Base-by-base conservation (phyloP, 306 rosid genomes). In the Vigna hirtella region DNA sequence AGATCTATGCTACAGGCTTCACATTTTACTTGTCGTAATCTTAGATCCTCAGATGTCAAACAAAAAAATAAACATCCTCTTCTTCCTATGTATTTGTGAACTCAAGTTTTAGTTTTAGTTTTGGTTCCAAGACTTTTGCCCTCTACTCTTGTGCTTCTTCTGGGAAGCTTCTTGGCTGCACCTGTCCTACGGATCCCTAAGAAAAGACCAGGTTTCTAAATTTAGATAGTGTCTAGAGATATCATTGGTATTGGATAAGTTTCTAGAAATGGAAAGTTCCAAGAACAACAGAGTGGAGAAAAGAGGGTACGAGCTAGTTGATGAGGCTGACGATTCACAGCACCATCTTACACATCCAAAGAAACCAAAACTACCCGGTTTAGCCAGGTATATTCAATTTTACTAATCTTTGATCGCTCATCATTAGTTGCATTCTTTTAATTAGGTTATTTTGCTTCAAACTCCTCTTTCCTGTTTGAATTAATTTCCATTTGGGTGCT, bases 201-300 rank as follows among this genome's bases (percentile, higher is more conserved):
- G 79, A 72, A 72, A 63, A 49, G 58, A 79, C 83, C 80, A 83
- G 82, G 79, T 80, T 83, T 87, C 86, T 72, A 75, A 78, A 73
- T 81, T 81, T 77, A 83, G 87, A 61, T 84, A 61, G 75, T 64
- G 17, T 65, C 66, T 5, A 43, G n/a, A 45, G 76, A 79, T 32
- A 66, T 65, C 73, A 32, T 80, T 45, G 81, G 81, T 74, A 77
- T 84, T 76, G 85, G 83, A 80, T 77, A 81, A 81, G 85, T 66
- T 88, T 92, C 89, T 83, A 38, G 75, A 82, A 82, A 88, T 93
- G 96, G 94, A 89, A 85, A 79, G 90, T 84, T 85, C 91, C 16
- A 81, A 83, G 80, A 81, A 75, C 79, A 81, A 73, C 45, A 80
- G 88, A 83, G 73, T 77, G 20, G 97, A 87, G 63, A 93, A 93